Conservation (phyloP, 495 filamentous ascomycete species). For the Pyrenula massariospora region DNA sequence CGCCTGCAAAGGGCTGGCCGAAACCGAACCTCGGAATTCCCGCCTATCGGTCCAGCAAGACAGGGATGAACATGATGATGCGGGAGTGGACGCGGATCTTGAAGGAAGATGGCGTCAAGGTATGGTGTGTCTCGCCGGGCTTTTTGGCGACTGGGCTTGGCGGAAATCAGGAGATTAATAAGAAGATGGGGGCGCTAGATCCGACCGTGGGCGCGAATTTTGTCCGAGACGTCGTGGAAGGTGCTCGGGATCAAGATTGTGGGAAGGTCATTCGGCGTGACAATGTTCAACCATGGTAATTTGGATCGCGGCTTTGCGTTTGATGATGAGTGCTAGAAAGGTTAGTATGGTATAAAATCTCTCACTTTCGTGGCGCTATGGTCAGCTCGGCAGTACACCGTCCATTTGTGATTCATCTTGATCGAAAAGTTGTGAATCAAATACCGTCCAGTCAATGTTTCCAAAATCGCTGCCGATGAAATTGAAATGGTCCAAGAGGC, state of each 20-base stretch:
- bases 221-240: constrained; percentile 31
- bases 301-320: too few species aligned
- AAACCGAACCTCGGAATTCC: constrained; percentile 15
- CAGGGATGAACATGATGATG: constrained; percentile 57
- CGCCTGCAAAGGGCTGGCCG: constrained; percentile 34
- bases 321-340: too few species aligned
- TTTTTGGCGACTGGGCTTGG: constrained; percentile 42
- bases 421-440: too few species aligned
- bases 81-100: constrained; percentile 40
- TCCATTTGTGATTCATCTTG: too few species aligned
- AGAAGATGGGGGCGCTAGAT: constrained; percentile 29
- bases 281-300: constrained; percentile 30
- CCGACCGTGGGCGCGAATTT: constrained; percentile 30
- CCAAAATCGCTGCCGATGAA: neutral
- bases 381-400: too few species aligned
- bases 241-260: constrained; percentile 32
- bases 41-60: constrained; percentile 42
- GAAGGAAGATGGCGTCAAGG: constrained; percentile 48
- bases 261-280: constrained; percentile 26
- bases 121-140: constrained; percentile 42
- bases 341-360: too few species aligned
- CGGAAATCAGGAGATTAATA: constrained; percentile 15
- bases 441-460: neutral
- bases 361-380: too few species aligned
- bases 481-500: neutral